Base-by-base conservation (phyloP, 345 rosid genomes). In the Citrus trifoliata region DNA sequence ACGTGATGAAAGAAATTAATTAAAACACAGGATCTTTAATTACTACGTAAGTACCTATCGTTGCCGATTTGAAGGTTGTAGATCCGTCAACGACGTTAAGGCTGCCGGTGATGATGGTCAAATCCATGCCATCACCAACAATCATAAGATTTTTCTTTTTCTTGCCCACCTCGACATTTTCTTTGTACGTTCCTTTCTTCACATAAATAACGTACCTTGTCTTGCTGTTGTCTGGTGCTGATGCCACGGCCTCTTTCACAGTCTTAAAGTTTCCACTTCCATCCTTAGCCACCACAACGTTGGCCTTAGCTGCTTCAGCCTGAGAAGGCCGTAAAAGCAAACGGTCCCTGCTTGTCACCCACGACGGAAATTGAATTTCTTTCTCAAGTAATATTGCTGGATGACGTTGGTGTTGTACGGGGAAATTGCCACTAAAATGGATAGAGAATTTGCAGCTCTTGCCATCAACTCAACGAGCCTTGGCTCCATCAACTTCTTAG, bases 251-350 rank as follows among this genome's bases (percentile, higher is more conserved):
- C 75, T 92, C 91, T 22, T 73, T 74, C 40, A 95, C 82, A 19
- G 97, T 93, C 88, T 89, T 90, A 85, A 71, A 89, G n/a, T 91
- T 89, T 18, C 97, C 98, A 73, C 88, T 93, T 4, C 98, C 93
- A 74, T 93, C 97, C 24, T 84, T 80, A 1, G 98, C 92, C 75
- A 95, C 98, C 64, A 93, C 84, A 5, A 92, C 87, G 75, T 95
- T 80, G 1, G 94, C 93, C 25, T 74, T 89, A 35, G 88, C 76
- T 67, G 79, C 88, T 76, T 78, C 80, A 5, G 84, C 82, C 73
- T 74, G 69, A 61, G 18, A 46, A 46, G 83, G 27, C 64, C 56
- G 68, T 62, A 93, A 71, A 27, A 92, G 87, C 79, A 67, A 85
- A 79, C 92, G 74, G 58, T 93, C 98, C 18, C 75, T 79, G 37